phyloP scores from a whole-genome alignment of 2,329 filamentous ascomycete species.

The Colletotrichum sp. region DNA sequence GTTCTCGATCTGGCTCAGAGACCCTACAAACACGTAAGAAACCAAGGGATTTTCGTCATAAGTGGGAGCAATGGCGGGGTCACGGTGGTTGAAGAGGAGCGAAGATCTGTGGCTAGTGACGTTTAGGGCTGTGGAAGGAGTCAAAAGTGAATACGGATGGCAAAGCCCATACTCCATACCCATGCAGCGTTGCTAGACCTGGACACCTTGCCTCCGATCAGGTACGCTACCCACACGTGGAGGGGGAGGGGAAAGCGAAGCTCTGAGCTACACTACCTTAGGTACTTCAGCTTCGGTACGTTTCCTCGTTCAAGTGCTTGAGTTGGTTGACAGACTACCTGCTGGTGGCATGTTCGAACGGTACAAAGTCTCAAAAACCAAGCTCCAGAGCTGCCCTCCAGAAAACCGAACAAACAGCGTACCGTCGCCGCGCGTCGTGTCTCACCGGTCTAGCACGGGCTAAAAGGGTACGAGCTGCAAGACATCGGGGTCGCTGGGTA shows the following conservation, averaged over 20 bases:
- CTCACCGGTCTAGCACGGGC: neutral
- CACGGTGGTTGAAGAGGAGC: conserved; percentile 5
- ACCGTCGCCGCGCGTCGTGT: conserved; percentile 18
- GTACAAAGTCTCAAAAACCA: neutral
- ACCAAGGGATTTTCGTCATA: conserved; percentile 8
- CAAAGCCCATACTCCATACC: neutral
- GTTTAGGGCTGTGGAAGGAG: conserved; percentile 12
- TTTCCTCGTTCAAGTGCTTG: neutral
- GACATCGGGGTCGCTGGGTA: neutral
- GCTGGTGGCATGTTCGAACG: neutral
- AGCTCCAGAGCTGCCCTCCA: neutral
- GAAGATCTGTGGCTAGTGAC: conserved; percentile 23
- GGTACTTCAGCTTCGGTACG: neutral
- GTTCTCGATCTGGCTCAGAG: neutral
- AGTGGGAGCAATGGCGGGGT: neutral
- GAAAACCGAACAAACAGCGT: neutral
- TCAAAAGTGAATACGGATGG: neutral
- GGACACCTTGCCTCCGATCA: conserved; percentile 2
- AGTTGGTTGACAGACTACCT: neutral
- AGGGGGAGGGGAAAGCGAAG: neutral
- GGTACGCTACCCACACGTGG: conserved; percentile 11
- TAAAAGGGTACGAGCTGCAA: neutral
- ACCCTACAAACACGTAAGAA: neutral
- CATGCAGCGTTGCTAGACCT: neutral
- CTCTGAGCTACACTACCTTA: neutral